A percentile compares a stretch with the other conserved stretches of the same genome.
Conservation (phyloP, 345 rosid species). For the Trapa incisa region DNA sequence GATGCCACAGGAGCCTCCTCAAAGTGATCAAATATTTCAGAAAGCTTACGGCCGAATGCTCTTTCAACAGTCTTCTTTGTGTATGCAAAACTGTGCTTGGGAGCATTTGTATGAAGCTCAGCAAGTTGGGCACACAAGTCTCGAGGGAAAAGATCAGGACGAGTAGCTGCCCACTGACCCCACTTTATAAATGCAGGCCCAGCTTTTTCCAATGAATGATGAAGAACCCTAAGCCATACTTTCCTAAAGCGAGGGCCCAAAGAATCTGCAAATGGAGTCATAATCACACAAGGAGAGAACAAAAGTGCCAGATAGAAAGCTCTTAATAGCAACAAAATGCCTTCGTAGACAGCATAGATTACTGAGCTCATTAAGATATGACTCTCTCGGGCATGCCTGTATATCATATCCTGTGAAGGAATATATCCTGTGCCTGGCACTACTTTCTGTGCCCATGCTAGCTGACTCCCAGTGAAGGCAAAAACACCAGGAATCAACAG, state of each 20-base stretch:
- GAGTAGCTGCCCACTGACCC: slow-evolving; percentile 99
- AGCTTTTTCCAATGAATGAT: slow-evolving; percentile 58
- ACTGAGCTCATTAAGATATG: slow-evolving; percentile 41
- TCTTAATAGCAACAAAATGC: slow-evolving; percentile 50
- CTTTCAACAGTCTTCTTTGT: slow-evolving; percentile 64
- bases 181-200: slow-evolving; percentile 99
- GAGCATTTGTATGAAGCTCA: slow-evolving; percentile 84
- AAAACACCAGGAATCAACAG: slow-evolving; percentile 50
- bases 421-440: slow-evolving; percentile 26
- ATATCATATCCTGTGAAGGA: slow-evolving; percentile 38
- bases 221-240: slow-evolving; percentile 58
- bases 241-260: slow-evolving; percentile 55
- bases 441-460: slow-evolving; percentile 48
- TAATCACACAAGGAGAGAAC: slow-evolving; percentile 61
- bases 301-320: slow-evolving; percentile 53
- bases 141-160: slow-evolving; percentile 86
- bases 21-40: slow-evolving; percentile 75
- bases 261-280: slow-evolving; percentile 58
- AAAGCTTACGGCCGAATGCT: slow-evolving; percentile 82
- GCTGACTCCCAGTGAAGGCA: slow-evolving; percentile 41
- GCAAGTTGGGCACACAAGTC: slow-evolving; percentile 83
- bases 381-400: slow-evolving; percentile 43
- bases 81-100: slow-evolving; percentile 81
- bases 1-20: slow-evolving; percentile 93
- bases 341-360: slow-evolving; percentile 35